A percentile compares a stretch with the other conserved stretches of the same genome.
Evolutionary conservation across 1,139 yeast genomes (phyloP).

Genomic region (Taphrina sp.): DNA sequence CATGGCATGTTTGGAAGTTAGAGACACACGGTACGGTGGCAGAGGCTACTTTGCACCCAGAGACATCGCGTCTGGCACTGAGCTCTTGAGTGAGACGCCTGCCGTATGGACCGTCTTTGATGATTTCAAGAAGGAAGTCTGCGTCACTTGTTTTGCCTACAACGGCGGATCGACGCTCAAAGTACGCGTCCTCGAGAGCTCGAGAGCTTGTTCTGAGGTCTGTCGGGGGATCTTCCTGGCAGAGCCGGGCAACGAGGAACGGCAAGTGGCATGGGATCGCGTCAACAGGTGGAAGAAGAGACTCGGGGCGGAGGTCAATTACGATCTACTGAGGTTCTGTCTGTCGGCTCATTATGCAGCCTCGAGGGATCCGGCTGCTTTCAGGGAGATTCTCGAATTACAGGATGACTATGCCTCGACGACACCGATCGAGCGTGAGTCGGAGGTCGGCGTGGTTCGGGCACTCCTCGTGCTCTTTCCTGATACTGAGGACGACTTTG

Average conservation of each 20-base stretch:
- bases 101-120: constrained; percentile 53
- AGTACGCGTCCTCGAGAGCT: constrained; percentile 40
- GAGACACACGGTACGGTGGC: constrained; percentile 50
- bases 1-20: no score
- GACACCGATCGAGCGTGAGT: constrained; percentile 38
- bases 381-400: constrained; percentile 42
- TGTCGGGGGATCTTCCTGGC: neutral
- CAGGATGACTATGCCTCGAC: constrained; percentile 44
- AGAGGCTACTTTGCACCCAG: constrained; percentile 60
- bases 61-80: constrained; percentile 49
- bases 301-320: constrained; percentile 38
- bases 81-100: constrained; percentile 49
- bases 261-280: neutral
- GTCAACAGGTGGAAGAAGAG: neutral
- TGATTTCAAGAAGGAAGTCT: constrained; percentile 65
- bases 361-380: constrained; percentile 40
- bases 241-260: neutral
- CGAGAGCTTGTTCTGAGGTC: constrained; percentile 30
- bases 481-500: neutral
- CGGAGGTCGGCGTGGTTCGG: constrained; percentile 43
- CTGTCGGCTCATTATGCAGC: constrained; percentile 49
- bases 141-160: constrained; percentile 57
- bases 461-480: neutral
- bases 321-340: constrained; percentile 59
- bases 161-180: constrained; percentile 53